Evolutionary conservation across 2,329 filamentous ascomycete genomes (phyloP), one percentile per base, ranked within the genome.

Genomic region (Ophiostoma himal-ulmi): DNA sequence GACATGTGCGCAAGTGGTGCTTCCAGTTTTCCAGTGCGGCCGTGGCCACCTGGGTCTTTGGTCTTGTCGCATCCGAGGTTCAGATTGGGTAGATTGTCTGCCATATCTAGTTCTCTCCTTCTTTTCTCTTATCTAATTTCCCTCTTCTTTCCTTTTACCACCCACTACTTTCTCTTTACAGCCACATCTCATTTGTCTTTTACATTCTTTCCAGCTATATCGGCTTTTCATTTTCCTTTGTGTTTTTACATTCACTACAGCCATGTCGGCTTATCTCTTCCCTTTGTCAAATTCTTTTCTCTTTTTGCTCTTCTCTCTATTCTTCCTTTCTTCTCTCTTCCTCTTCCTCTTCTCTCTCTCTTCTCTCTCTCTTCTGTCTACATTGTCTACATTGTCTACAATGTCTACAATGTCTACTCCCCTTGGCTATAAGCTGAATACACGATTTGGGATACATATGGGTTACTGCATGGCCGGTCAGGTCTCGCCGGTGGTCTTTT

Each of bases 1-100:
- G 86, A 30, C 84, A 82, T 72, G 84, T 88, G 70, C 86, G 83
- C 75, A 88, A 88, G 78, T 88, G 86, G 86, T 88, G 86, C 74
- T 88, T 88, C 78, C 86, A 88, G 78, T 87, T 85, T 73, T 80
- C 80, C 65, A 86, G 81, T 60, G 82, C 81, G 13, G 78, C 80
- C 26, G 83, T 87, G 78, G 85, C 86, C 22, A 79, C 78, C 73
- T 87, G 84, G 83, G 85, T 88, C 68, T 82, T 85, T 74, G 80
- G 83, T 20, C 80, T 87, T 70, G 82, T 88, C 36, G 85, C 86
- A 67, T 84, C 86, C 74, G 85, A 87, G 77, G 85, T 87, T n/a
- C 30, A 22, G 8, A 36, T 36, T 26, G 22, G 39, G 4, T 64
- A 6, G 20, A 54, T 44, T 30, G 11, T 30, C 30, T 30, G 30